Conservation (phyloP, 2,329 filamentous ascomycete genomes). For the Volutella citrinella region DNA sequence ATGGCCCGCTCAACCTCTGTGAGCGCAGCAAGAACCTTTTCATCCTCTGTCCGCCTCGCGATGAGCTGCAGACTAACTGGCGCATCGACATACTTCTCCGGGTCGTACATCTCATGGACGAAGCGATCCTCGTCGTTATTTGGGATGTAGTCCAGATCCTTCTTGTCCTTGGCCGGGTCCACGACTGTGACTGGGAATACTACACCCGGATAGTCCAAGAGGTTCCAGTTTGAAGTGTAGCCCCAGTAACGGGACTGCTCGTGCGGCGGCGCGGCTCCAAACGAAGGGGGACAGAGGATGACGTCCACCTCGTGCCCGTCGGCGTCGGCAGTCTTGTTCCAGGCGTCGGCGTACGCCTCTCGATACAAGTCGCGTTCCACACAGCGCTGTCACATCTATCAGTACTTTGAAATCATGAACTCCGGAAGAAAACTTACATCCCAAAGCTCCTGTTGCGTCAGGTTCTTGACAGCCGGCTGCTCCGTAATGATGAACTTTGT, state of each 20-base stretch:
- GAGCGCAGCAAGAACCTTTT: too few species aligned
- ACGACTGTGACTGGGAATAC: slow-evolving; percentile 57
- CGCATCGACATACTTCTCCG: too few species aligned
- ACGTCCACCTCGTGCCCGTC: slow-evolving; percentile 48
- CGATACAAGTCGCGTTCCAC: slow-evolving; percentile 38
- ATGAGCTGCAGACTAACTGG: too few species aligned
- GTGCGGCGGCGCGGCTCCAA: slow-evolving; percentile 47
- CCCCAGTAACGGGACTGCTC: slow-evolving; percentile 51
- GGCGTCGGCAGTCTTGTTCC: slow-evolving; percentile 32
- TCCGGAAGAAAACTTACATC: slow-evolving; percentile 15
- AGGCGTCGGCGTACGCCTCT: slow-evolving; percentile 33
- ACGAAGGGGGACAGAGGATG: slow-evolving; percentile 58
- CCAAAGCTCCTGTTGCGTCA: slow-evolving; percentile 41
- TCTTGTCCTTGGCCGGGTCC: too few species aligned
- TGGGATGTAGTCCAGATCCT: too few species aligned
- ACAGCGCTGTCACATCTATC: slow-evolving; percentile 24
- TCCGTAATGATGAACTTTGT: slow-evolving; percentile 59
- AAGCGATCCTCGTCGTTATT: too few species aligned
- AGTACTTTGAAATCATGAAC: not conserved
- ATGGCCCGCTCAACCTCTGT: too few species aligned
- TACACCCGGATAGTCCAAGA: slow-evolving; percentile 63
- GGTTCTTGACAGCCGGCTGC: slow-evolving; percentile 38
- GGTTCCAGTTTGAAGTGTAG: slow-evolving; percentile 66
- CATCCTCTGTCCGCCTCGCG: too few species aligned
- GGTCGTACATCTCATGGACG: too few species aligned